Base-by-base conservation (phyloP, 345 rosid species). In the Zanthoxylum bungeanum region DNA sequence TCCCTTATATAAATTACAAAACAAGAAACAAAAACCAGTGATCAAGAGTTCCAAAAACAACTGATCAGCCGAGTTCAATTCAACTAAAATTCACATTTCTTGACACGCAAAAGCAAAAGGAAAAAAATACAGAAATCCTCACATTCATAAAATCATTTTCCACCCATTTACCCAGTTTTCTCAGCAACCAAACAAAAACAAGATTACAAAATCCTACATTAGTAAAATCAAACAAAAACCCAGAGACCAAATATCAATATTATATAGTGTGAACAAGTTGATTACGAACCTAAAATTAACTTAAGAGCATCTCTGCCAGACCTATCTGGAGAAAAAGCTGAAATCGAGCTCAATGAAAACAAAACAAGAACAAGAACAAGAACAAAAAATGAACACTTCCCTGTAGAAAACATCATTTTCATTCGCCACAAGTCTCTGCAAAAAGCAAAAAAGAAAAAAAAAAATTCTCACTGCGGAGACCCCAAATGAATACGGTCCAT, bases 221-320 rank as follows among this genome's bases (percentile, higher is more conserved):
- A 69, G 7, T 3, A 12, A 24, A 24, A 69, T 47, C 31, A 27
- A 46, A 49, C 53, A 76, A 37, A 70, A 42, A 62, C 37, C 73
- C 75, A 71, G 59, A 56, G 33, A 69, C 53, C 17, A 55, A 47
- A 60, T 1, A 30, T 27, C 58, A 64, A n/a, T n/a, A 63, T 8
- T 11, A 4, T 3, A 19, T 22, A 0, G 9, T 21, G 16, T 21
- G 9, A 36, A 22, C 27, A 61, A 37, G n/a, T 36, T 61, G 47
- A 21, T 5, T 7, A 44, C 68, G 52, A 64, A 91, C 98, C 98
- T 78, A 89, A 73, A 42, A 87, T 81, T 53, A 81, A 78, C 84
- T 84, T 89, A 56, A 87, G 73, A 68, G 87, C 81, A 73, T 86
- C 90, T 39, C 57, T 73, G 42, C 44, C 4, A 36, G 77, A 40